Percentiles rank a stretch among this genome's conserved stretches.
Conservation (phyloP, 345 rosid genomes). For the Lenwebbia sp. region DNA sequence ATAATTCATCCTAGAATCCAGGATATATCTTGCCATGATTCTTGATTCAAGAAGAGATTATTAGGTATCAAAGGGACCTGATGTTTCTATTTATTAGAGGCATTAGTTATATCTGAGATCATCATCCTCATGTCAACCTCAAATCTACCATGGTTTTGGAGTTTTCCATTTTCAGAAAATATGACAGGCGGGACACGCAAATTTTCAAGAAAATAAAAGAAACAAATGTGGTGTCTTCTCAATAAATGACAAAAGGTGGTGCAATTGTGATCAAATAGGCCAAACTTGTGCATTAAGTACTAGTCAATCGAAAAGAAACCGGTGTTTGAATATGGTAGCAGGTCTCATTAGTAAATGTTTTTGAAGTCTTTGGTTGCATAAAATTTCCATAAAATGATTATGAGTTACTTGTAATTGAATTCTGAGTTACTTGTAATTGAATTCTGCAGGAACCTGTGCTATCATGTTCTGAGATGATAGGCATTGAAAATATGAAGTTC, state of each 20-base stretch:
- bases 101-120: not conserved
- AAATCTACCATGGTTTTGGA: not conserved
- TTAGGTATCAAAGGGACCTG: not conserved
- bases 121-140: not conserved
- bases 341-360: not conserved
- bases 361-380: not conserved
- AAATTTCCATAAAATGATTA: not conserved
- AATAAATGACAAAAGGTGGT: not conserved
- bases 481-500: slow-evolving; percentile 5
- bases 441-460: slow-evolving; percentile 20
- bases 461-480: slow-evolving; percentile 18
- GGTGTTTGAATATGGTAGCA: not conserved
- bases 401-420: not conserved
- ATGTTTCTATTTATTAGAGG: not conserved
- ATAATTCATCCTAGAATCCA: not conserved
- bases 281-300: not conserved
- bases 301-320: not conserved
- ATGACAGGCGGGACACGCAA: not conserved
- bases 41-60: not conserved
- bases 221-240: not conserved
- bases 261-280: not conserved
- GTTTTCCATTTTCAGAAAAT: not conserved
- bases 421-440: not conserved
- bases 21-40: not conserved
- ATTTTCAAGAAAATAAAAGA: not conserved